These are phyloP conservation scores for Ceratobasidium sp. DNA, from an alignment of 1,284 basidiomycete genomes.

Conservation along the genomic window DNA sequence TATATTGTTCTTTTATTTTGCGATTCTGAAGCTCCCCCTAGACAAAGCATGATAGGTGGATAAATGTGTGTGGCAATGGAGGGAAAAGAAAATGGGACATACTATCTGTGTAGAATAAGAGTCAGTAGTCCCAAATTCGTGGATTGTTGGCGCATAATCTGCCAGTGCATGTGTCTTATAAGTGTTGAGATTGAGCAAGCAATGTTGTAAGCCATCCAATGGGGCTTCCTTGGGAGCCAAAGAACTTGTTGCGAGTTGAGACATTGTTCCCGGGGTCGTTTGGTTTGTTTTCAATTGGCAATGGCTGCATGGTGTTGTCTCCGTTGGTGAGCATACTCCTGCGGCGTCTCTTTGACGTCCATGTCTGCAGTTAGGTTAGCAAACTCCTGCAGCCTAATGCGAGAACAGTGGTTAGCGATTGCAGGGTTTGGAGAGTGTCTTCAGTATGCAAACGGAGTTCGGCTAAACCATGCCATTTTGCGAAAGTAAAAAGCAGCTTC, in stretches of 20 bases:
- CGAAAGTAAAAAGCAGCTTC: conserved; percentile 44
- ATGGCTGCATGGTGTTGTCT: conserved; percentile 8
- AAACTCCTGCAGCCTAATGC: conserved; percentile 47
- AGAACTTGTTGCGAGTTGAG: too few relatives aligned
- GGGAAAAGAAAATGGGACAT: conserved; percentile 37
- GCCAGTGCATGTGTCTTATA: conserved; percentile 50
- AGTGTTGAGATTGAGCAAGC: conserved; percentile 7
- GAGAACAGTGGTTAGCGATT: conserved; percentile 42
- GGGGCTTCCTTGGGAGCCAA: too few relatives aligned
- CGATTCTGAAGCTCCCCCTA: conserved; percentile 44
- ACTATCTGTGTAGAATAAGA: conserved; percentile 47
- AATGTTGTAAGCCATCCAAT: not conserved
- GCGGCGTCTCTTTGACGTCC: conserved; percentile 44
- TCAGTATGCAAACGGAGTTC: conserved; percentile 49
- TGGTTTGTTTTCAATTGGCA: too few relatives aligned
- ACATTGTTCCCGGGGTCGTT: too few relatives aligned
- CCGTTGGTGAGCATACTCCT: conserved; percentile 41
- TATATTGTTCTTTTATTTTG: conserved; percentile 37
- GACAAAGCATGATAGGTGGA: not conserved
- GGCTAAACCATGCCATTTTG: conserved; percentile 47
- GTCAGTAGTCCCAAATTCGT: conserved; percentile 48
- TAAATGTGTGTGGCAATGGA: too few relatives aligned
- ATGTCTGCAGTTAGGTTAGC: conserved; percentile 35
- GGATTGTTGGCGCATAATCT: conserved; percentile 48
- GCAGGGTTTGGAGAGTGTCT: conserved; percentile 41